These are phyloP conservation scores for Solanum arcanum DNA, from an alignment of 257 asterid genomes.

Conservation along the genomic window DNA sequence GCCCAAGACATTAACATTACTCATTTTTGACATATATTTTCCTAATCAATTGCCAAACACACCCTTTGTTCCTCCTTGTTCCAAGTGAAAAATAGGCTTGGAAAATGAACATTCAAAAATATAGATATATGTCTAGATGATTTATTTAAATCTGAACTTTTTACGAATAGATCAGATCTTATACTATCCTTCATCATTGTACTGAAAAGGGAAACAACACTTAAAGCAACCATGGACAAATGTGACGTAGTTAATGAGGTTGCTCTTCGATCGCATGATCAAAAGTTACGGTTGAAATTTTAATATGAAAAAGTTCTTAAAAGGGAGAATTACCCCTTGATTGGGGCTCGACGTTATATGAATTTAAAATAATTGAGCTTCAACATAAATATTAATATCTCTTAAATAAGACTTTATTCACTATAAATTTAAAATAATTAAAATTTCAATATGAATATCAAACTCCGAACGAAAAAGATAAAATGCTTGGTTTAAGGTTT, in stretches of 20 bases:
- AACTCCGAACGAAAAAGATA: accelerated
- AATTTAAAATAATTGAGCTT: too few relatives aligned
- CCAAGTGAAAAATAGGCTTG: neutral
- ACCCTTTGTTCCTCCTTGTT: neutral
- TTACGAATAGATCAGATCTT: neutral
- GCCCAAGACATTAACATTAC: too few relatives aligned
- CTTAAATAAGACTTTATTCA: accelerated
- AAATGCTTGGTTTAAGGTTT: neutral
- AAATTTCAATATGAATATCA: too few relatives aligned
- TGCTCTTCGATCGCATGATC: too few relatives aligned
- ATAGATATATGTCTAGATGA: neutral
- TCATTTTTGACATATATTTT: neutral
- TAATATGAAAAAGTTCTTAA: accelerated
- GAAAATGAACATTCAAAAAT: neutral
- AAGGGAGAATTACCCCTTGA: accelerated
- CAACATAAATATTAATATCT: too few relatives aligned
- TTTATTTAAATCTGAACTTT: neutral
- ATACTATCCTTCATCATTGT: neutral
- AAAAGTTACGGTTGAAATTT: accelerated
- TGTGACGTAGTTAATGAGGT: too few relatives aligned
- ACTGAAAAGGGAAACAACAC: neutral
- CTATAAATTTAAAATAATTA: too few relatives aligned
- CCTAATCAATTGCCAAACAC: neutral
- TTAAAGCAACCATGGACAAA: too few relatives aligned
- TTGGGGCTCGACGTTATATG: accelerated